Percentiles rank a stretch among this genome's conserved stretches.
Evolutionary conservation across 495 filamentous ascomycete genomes (phyloP).

Genomic region (Clavariopsis aquatica): DNA sequence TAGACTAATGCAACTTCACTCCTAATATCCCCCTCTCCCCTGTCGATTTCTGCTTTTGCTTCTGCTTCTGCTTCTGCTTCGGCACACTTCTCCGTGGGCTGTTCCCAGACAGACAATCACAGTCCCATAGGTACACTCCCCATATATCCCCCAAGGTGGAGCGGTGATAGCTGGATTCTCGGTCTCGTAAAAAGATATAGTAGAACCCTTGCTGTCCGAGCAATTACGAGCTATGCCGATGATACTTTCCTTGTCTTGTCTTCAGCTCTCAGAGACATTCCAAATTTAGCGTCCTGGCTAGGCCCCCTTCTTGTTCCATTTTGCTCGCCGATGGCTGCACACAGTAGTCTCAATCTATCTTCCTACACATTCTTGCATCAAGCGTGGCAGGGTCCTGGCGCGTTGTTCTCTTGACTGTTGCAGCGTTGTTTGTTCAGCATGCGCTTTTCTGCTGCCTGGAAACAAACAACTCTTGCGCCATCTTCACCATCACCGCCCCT

Average conservation of each 20-base stretch:
- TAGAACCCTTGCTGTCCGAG: too few species aligned
- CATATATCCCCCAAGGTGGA: too few species aligned
- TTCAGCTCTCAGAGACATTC: not conserved
- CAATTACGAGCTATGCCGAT: too few species aligned
- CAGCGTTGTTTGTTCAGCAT: not conserved
- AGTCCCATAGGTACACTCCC: too few species aligned
- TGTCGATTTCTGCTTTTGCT: too few species aligned
- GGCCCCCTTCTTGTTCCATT: not conserved
- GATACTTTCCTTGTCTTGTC: not conserved
- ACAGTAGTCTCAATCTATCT: not conserved
- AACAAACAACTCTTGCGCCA: constrained; percentile 1
- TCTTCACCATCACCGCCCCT: constrained; percentile 1
- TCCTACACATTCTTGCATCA: not conserved
- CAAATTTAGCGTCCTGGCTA: not conserved
- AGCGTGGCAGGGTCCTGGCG: not conserved
- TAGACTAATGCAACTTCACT: too few species aligned
- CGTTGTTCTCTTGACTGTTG: not conserved
- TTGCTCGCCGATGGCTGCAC: not conserved
- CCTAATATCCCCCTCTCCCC: too few species aligned
- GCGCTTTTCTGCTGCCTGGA: not conserved
- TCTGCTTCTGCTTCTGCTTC: too few species aligned
- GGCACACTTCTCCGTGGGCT: too few species aligned
- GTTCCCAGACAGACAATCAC: too few species aligned
- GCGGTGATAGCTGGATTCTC: too few species aligned
- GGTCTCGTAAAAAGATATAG: too few species aligned